A percentile compares a stretch with the other conserved stretches of the same genome.
Evolutionary conservation across 2,329 filamentous ascomycete species (phyloP).

Genomic region (Fonsecaea nubica): DNA sequence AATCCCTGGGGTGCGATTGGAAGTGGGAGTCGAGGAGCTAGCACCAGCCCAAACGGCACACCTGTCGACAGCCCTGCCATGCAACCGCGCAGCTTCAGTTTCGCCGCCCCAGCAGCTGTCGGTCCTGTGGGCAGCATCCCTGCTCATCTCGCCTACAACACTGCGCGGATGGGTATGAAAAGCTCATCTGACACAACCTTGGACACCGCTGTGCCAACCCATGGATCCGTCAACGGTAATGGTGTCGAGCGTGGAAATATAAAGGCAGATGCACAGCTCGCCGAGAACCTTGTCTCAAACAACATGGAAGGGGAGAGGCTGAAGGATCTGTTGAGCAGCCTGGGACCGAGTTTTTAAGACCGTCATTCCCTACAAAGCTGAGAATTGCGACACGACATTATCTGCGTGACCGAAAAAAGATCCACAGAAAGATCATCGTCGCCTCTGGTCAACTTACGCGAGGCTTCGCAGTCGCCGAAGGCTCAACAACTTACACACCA

Average conservation of each 20-base stretch:
- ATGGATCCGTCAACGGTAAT: conserved; percentile 6
- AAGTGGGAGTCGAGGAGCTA: conserved; percentile 24
- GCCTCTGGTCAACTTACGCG: not conserved
- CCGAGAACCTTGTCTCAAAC: not conserved
- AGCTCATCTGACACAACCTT: not conserved
- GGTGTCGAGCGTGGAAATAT: not conserved
- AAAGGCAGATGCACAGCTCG: not conserved
- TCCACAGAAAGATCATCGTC: not conserved
- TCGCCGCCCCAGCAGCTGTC: not conserved
- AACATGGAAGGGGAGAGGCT: conserved; percentile 21
- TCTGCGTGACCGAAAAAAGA: not conserved
- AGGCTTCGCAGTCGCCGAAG: not conserved
- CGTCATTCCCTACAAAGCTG: not conserved
- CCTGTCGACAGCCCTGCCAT: conserved; percentile 5
- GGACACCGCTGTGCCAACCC: conserved; percentile 11
- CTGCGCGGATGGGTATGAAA: not conserved
- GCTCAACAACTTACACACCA: not conserved
- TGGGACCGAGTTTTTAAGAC: conserved; percentile 22
- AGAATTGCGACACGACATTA: not conserved
- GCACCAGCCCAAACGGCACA: conserved; percentile 9
- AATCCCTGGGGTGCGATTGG: conserved; percentile 30
- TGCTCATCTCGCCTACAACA: not conserved
- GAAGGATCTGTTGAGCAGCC: conserved; percentile 22
- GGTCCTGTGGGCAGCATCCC: conserved; percentile 3
- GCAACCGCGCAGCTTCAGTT: conserved; percentile 18